Conservation (phyloP, 2,329 filamentous ascomycete genomes). For the Verticillium alfalfae region DNA sequence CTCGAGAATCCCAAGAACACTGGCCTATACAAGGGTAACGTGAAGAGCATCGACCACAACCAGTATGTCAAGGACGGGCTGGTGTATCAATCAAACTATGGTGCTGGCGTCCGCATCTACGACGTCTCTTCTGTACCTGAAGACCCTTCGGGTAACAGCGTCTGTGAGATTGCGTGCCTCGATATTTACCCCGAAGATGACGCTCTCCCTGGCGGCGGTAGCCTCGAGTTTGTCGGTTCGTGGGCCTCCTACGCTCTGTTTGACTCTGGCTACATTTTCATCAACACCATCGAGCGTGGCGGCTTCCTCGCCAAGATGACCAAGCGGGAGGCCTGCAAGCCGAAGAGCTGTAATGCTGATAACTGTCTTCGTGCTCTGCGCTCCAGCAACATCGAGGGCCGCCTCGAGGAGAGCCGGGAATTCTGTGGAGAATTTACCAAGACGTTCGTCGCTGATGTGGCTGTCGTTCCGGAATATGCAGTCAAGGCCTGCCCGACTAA, state of each 20-base stretch:
- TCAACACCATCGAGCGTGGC: conserved; percentile 17
- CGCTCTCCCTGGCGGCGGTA: conserved; percentile 10
- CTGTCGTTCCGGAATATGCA: conserved; percentile 13
- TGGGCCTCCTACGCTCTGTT: conserved; percentile 15
- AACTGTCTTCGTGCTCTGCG: conserved; percentile 16
- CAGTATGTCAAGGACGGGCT: conserved; percentile 35
- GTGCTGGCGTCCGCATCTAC: conserved; percentile 29
- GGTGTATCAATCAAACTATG: conserved; percentile 39
- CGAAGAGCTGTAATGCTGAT: conserved; percentile 14
- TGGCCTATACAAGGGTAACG: conserved; percentile 27
- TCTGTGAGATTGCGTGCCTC: conserved; percentile 36
- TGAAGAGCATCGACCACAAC: conserved; percentile 35
- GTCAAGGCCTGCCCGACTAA: conserved; percentile 12
- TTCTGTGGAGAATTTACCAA: conserved; percentile 15
- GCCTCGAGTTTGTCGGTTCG: conserved; percentile 11
- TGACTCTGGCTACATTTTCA: conserved; percentile 13
- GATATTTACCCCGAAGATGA: conserved; percentile 34
- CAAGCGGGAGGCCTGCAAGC: conserved; percentile 13
- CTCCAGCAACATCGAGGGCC: conserved; percentile 8
- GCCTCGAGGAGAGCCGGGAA: conserved; percentile 13
- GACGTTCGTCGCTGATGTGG: conserved; percentile 10
- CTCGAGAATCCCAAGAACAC: conserved; percentile 34
- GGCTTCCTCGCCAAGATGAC: conserved; percentile 16
- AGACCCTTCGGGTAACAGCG: conserved; percentile 28
- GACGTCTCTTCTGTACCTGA: conserved; percentile 21